phyloP scores from a whole-genome alignment of 78 protist genomes.

The Dictyostelium discoideum region DNA sequence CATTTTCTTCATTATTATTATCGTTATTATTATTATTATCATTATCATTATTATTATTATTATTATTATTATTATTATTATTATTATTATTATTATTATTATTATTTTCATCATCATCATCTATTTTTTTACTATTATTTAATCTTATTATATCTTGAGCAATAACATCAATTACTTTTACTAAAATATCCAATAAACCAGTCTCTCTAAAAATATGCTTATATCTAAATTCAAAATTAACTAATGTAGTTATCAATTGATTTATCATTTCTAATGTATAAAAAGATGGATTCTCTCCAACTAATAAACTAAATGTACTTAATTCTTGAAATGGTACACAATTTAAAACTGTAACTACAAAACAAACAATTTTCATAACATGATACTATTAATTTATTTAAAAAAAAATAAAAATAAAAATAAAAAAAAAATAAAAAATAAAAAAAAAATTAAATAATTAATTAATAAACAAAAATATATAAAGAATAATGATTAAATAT shows the following conservation, averaged over 20 bases:
- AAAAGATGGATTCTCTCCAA: constrained; percentile 63
- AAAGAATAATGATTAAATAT: too few relatives aligned
- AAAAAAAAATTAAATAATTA: background rate
- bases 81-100: background rate
- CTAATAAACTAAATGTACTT: constrained; percentile 56
- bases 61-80: background rate
- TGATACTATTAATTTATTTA: background rate
- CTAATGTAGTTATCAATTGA: constrained; percentile 65
- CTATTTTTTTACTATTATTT: background rate
- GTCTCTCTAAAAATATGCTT: constrained; percentile 76
- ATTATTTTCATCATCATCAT: background rate
- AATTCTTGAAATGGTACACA: constrained; percentile 80
- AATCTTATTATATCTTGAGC: constrained; percentile 31
- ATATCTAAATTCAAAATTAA: constrained; percentile 65
- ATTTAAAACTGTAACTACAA: constrained; percentile 78
- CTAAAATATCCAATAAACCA: constrained; percentile 60
- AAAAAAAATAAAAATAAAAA: too few relatives aligned
- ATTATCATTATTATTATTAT: background rate
- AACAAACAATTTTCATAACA: constrained; percentile 74
- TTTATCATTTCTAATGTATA: constrained; percentile 61
- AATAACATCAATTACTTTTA: constrained; percentile 40
- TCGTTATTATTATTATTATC: background rate
- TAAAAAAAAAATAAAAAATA: background rate
- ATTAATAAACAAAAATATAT: background rate
- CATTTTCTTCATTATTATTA: background rate